Base-by-base conservation (phyloP, 305 asterid genomes). In the Striga hermonthica region DNA sequence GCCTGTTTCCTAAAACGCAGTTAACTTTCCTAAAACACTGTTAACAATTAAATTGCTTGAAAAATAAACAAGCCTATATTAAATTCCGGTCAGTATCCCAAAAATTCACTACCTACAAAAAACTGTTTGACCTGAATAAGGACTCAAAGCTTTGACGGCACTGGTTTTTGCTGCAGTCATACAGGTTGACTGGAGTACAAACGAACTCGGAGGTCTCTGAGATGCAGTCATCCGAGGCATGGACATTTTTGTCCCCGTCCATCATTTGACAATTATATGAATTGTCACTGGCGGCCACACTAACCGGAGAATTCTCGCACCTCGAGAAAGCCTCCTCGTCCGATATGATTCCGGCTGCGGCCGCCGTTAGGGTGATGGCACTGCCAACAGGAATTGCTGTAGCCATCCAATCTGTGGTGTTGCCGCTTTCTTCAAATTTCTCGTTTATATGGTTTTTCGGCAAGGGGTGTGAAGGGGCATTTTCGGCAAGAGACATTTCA, bases 311-410 rank as follows among this genome's bases (percentile, higher is more conserved):
- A 71, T 61, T 48, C 74, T 83, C 89, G 80, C 88, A 68, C 68
- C 86, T 80, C 39, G 81, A 79, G 15, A 87, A 83, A 41, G 85
- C 79, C 73, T 83, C 90, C 70, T 82, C 86, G 40, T 87, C 94
- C 53, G 86, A 77, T 78, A 85, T 78, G 52, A 87, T 82, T 70
- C 93, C 89, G 48, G 95, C 93, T 28, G 97, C 95, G 36, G 95
- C 90, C 15, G 94, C 90, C 57, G 96, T 81, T 58, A 86, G 86
- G 67, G 88, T 76, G 28, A 74, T 69, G 57, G 90, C 91, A 75
- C 78, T 71, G 68, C 83, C 91, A 70, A 81, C 75, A 4, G 95
- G 90, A 69, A 86, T 84, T 68, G 95, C 91, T 40, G 90, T 80
- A 72, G 87, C 80, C 83, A 82, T 82, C 94, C 90, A 77, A 66